phyloP scores from a whole-genome alignment of 164 flowering plant genomes.

The Liriodendron chinense region DNA sequence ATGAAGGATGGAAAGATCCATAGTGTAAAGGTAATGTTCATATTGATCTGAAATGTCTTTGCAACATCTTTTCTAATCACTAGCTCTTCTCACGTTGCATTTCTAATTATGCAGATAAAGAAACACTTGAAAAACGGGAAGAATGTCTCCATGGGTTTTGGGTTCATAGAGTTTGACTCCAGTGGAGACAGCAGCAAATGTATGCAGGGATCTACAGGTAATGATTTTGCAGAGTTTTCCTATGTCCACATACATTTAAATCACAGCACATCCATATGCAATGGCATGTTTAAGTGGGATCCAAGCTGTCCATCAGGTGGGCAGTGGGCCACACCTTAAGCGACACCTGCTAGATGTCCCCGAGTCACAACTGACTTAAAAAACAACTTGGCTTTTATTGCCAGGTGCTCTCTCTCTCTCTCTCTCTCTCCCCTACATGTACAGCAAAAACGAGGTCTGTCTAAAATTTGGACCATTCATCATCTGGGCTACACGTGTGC shows the following conservation, averaged over 20 bases:
- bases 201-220: conserved; percentile 88
- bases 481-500: neutral
- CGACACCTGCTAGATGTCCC: neutral
- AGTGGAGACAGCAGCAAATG: conserved; percentile 69
- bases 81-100: conserved; percentile 4
- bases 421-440: neutral
- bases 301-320: too few species aligned
- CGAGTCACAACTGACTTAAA: neutral
- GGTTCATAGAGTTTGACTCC: conserved; percentile 88
- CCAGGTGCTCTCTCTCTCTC: neutral
- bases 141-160: conserved; percentile 87
- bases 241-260: too few species aligned
- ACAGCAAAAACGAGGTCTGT: neutral
- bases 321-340: too few species aligned
- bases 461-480: neutral
- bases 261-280: neutral
- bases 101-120: conserved; percentile 47
- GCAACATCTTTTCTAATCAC: neutral
- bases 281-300: too few species aligned
- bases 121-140: conserved; percentile 87
- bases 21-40: conserved; percentile 68
- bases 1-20: conserved; percentile 63
- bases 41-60: neutral
- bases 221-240: too few species aligned
- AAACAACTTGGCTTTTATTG: neutral